Evolutionary conservation across 2,329 filamentous ascomycete species (phyloP).

Genomic region (Simplicillium sp.): DNA sequence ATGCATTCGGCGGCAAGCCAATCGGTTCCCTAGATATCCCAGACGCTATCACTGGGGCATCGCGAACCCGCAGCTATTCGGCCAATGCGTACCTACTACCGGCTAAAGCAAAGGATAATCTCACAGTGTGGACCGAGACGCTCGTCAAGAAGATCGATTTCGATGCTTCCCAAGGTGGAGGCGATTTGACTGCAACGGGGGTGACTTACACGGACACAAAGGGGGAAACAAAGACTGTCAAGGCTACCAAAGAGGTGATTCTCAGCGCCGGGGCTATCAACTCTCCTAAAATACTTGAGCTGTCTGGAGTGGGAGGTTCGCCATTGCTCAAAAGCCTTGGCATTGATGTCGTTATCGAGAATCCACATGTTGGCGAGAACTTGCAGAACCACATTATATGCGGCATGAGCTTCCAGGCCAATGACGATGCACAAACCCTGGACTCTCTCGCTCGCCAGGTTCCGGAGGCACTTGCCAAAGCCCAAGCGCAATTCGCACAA

Average conservation of each 20-base stretch:
- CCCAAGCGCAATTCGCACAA: no score
- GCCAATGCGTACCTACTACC: constrained; percentile 17
- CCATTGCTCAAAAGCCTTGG: neutral
- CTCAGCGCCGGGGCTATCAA: constrained; percentile 47
- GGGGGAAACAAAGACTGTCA: constrained; percentile 25
- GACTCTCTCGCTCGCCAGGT: no score
- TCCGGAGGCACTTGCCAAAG: constrained; percentile 8
- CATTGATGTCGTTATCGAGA: neutral
- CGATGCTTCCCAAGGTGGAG: constrained; percentile 20
- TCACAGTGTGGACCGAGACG: constrained; percentile 23
- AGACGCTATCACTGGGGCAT: neutral
- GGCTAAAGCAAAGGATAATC: constrained; percentile 21
- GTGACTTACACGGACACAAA: no score
- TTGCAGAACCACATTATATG: constrained; percentile 35
- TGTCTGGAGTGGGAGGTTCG: constrained; percentile 26
- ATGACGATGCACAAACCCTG: no score
- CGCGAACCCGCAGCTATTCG: constrained; percentile 29
- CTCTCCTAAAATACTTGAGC: constrained; percentile 49
- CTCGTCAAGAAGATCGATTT: constrained; percentile 16
- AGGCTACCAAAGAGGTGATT: constrained; percentile 42
- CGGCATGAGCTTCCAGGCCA: neutral
- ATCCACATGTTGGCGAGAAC: constrained; percentile 41
- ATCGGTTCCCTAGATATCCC: no score
- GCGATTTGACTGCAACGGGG: constrained; percentile 19
- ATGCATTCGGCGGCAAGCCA: no score